Percentiles rank a stretch among this genome's conserved stretches.
phyloP scores from a whole-genome alignment of 306 rosid species.

The Vigna trinervia region DNA sequence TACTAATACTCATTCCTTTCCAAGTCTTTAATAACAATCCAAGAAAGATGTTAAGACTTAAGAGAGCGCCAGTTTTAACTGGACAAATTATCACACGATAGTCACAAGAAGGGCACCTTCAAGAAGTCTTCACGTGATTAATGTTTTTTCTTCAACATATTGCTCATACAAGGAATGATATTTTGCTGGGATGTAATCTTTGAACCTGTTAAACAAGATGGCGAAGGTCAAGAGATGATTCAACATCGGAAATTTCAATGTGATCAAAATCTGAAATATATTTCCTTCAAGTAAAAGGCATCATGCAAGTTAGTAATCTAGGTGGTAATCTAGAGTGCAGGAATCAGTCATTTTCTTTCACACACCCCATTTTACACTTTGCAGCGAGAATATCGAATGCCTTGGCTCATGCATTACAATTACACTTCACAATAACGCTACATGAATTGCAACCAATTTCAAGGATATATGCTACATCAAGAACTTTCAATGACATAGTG shows the following conservation, averaged over 20 bases:
- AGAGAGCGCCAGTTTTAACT: conserved; percentile 40
- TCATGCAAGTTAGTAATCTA: conserved; percentile 33
- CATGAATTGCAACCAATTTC: conserved; percentile 28
- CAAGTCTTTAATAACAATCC: conserved; percentile 34
- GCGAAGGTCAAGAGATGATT: conserved; percentile 37
- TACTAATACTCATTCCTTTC: conserved; percentile 35
- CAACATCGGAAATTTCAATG: conserved; percentile 35
- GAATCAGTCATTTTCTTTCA: conserved; percentile 11
- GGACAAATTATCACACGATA: conserved; percentile 22
- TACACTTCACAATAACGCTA: conserved; percentile 33
- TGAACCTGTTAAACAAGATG: conserved; percentile 68
- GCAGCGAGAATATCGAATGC: conserved; percentile 27
- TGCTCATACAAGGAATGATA: conserved; percentile 81
- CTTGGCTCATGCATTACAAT: conserved; percentile 10
- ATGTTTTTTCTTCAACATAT: conserved; percentile 53
- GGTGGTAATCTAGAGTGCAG: conserved; percentile 17
- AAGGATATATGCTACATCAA: conserved; percentile 16
- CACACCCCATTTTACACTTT: neutral
- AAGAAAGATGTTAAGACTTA: conserved; percentile 34
- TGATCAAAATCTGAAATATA: conserved; percentile 13
- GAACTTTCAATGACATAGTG: conserved; percentile 19
- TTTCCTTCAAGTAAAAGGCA: conserved; percentile 13
- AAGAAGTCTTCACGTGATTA: conserved; percentile 10
- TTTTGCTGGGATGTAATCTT: conserved; percentile 83
- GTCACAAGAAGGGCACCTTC: conserved; percentile 27